Evolutionary conservation across 2,329 filamentous ascomycete species (phyloP).

Genomic region (Cadophora sp.): DNA sequence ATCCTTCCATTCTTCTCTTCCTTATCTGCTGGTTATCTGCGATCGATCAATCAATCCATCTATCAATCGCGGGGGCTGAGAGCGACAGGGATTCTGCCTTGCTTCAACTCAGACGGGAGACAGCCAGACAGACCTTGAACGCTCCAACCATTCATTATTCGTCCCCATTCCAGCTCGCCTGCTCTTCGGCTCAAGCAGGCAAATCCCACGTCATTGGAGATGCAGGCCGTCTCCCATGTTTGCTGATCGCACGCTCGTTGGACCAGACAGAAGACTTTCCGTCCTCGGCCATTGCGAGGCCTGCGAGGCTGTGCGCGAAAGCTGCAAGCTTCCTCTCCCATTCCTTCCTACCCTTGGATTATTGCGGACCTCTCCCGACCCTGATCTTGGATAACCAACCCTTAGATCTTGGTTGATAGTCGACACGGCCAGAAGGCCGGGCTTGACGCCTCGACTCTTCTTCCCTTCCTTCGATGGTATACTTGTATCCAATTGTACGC

Average conservation of each 20-base stretch:
- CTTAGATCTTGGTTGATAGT: conserved; percentile 24
- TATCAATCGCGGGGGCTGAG: conserved; percentile 19
- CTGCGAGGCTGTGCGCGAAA: conserved; percentile 22
- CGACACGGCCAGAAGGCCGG: background rate
- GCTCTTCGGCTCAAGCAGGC: background rate
- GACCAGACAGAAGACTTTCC: conserved; percentile 4
- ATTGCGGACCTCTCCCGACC: conserved; percentile 9
- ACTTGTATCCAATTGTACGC: conserved; percentile 9
- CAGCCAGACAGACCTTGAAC: background rate
- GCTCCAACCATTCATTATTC: background rate
- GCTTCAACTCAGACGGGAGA: conserved; percentile 18
- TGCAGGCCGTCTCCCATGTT: conserved; percentile 30
- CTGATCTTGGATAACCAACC: conserved; percentile 28
- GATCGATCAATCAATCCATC: background rate
- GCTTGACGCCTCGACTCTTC: conserved; percentile 16
- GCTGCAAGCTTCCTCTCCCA: background rate
- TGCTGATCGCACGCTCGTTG: conserved; percentile 28
- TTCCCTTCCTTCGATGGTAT: conserved; percentile 10
- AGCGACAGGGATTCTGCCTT: conserved; percentile 30
- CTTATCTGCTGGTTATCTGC: conserved; percentile 17
- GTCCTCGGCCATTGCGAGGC: conserved; percentile 10
- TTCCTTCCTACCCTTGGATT: conserved; percentile 4
- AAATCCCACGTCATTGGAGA: conserved; percentile 36
- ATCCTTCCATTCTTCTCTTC: background rate
- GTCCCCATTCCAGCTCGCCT: background rate